Conservation (phyloP, 2,329 filamentous ascomycete species). For the Pseudocercospora pini-densiflorae region DNA sequence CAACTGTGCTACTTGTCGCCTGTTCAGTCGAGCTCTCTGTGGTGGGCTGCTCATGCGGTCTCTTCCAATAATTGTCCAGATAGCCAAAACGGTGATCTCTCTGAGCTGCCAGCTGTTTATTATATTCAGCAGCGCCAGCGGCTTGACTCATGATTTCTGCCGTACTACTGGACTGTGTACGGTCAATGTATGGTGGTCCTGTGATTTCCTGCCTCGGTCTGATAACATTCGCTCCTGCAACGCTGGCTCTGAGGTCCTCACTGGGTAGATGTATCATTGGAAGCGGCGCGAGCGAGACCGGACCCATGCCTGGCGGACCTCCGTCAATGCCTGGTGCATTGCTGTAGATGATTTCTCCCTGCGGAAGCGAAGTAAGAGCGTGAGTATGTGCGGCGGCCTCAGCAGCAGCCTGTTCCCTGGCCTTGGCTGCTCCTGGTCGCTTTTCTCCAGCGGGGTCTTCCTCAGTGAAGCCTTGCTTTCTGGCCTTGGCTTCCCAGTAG, state of each 20-base stretch:
- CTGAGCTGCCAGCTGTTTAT: conserved; percentile 80
- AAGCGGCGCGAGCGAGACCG: conserved; percentile 72
- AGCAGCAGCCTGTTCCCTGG: conserved; percentile 77
- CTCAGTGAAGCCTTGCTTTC: conserved; percentile 97
- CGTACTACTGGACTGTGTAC: conserved; percentile 74
- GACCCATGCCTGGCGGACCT: conserved; percentile 59
- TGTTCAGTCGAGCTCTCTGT: conserved; percentile 44
- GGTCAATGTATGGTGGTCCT: conserved; percentile 85
- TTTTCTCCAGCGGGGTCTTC: conserved; percentile 96
- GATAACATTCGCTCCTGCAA: conserved; percentile 82
- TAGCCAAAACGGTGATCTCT: conserved; percentile 79
- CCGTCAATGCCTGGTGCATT: conserved; percentile 51
- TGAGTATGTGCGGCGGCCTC: conserved; percentile 65
- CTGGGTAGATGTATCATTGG: conserved; percentile 84
- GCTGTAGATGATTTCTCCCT: conserved; percentile 88
- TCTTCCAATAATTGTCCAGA: conserved; percentile 79
- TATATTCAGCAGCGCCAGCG: conserved; percentile 87
- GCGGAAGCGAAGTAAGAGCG: conserved; percentile 64
- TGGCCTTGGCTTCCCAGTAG: conserved; percentile 97
- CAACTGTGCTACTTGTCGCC: conserved; percentile 46
- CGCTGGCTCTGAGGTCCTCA: conserved; percentile 74
- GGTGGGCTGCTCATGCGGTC: conserved; percentile 76
- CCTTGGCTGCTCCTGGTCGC: conserved; percentile 87
- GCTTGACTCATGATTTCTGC: conserved; percentile 84
- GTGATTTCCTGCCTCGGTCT: conserved; percentile 88